phyloP scores from a whole-genome alignment of 345 rosid genomes.

The Rhodamnia rubescens region DNA sequence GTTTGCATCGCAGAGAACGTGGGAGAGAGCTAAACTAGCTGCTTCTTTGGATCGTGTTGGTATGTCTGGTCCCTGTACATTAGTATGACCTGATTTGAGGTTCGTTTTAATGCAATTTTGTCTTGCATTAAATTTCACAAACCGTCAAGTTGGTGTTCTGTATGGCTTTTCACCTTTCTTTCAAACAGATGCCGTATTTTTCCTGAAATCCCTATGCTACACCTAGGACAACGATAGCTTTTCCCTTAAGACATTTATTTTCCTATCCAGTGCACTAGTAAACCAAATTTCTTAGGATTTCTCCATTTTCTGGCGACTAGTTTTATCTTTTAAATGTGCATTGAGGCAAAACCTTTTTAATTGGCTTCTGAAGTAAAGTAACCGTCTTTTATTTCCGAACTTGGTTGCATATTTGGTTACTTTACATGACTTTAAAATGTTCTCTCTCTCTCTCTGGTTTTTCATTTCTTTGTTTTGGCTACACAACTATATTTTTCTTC shows the following conservation, averaged over 20 bases:
- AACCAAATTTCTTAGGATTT: not conserved
- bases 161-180: not conserved
- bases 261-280: not conserved
- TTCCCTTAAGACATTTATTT: not conserved
- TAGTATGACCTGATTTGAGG: not conserved
- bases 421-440: not conserved
- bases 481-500: not conserved
- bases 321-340: not conserved
- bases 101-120: not conserved
- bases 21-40: constrained; percentile 94
- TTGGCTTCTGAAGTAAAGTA: not conserved
- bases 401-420: not conserved
- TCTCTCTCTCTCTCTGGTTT: not conserved
- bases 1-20: constrained; percentile 61
- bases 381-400: not conserved
- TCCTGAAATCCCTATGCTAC: not conserved
- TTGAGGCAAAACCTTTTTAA: not conserved
- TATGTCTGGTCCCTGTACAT: constrained; percentile 9
- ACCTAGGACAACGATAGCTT: not conserved
- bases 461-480: not conserved
- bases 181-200: not conserved
- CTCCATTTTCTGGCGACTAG: not conserved
- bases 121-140: not conserved
- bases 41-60: constrained; percentile 79
- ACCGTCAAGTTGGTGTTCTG: not conserved